Conservation (phyloP, 257 asterid species). For the Przewalskia tangutica region DNA sequence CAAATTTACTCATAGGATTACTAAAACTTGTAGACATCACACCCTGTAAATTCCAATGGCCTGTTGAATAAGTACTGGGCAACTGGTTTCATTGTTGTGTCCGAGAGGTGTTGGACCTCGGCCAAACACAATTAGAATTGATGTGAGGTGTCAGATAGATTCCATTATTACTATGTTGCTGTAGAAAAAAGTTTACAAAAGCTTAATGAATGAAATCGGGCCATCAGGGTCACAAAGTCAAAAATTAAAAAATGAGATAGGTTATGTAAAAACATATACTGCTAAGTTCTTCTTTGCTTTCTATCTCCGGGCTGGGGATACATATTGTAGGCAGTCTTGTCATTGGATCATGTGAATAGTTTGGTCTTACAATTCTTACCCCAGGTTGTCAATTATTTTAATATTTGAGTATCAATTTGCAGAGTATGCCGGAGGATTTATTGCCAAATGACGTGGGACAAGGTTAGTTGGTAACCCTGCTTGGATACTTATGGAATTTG, state of each 20-base stretch:
- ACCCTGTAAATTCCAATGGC: neutral
- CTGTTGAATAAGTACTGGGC: neutral
- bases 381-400: slow-evolving; percentile 3
- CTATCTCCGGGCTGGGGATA: neutral
- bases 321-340: neutral
- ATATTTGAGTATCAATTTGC: slow-evolving; percentile 23
- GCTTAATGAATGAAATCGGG: neutral
- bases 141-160: neutral
- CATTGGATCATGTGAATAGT: neutral
- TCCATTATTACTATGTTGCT: neutral
- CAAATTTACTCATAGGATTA: neutral
- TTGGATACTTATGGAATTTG: neutral
- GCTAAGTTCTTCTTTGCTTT: neutral
- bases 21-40: neutral
- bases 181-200: neutral
- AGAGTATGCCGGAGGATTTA: slow-evolving; percentile 35
- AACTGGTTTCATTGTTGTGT: neutral
- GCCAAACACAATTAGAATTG: neutral
- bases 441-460: slow-evolving; percentile 20
- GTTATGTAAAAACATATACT: neutral
- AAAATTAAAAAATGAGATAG: neutral
- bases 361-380: neutral
- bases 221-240: neutral
- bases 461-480: slow-evolving; percentile 38
- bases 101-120: neutral